Base-by-base conservation (phyloP, 1,284 basidiomycete genomes). In the Boletus mariae region DNA sequence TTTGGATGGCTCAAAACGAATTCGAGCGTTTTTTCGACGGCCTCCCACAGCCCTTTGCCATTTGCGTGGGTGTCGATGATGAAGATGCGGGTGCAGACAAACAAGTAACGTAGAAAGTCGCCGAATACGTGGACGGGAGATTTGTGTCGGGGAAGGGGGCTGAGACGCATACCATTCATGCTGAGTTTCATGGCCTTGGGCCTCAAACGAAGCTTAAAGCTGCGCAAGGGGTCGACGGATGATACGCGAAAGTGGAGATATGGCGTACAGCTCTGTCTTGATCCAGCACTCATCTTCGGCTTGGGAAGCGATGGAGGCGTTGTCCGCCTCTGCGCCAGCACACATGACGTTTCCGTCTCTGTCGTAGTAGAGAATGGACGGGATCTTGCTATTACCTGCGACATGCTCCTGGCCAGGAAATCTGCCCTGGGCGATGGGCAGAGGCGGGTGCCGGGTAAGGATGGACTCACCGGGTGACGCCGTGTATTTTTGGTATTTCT, bases 331-430 rank as follows among this genome's bases (percentile, higher is more conserved):
- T 52, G 87, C 87, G 15, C 87, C 88, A 17, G 84, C 85, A 44
- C 80, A 84, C 70, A 79, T 80, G 73, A 89, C 76, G 55, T 70
- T 73, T 11, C 86, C 86, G 45, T 74, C 62, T 56, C 69, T 72
- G 62, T 89, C 84, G 59, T 90, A 90, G 66, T 82, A 88, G 67
- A 89, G 77, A 26, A 87, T 69, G 25, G 87, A 83, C 43, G 88
- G 87, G 61, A 90, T 89, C 73, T 90, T 90, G 53, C 84, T 83
- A 67, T 88, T 89, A 45, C 88, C 87, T n/a, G 83, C 86, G 49
- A 87, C 84, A 75, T 90, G 84, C 70, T 90, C 87, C 69, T 90
- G 87, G 20, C 87, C 87, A 8, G 86, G 87, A 57, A 88, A 90
- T 57, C 87, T 88, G 56, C 35, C 54, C 47, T 49, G 52, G 55